Evolutionary conservation across 2,329 filamentous ascomycete species (phyloP).

Genomic region (Colletotrichum sp.): DNA sequence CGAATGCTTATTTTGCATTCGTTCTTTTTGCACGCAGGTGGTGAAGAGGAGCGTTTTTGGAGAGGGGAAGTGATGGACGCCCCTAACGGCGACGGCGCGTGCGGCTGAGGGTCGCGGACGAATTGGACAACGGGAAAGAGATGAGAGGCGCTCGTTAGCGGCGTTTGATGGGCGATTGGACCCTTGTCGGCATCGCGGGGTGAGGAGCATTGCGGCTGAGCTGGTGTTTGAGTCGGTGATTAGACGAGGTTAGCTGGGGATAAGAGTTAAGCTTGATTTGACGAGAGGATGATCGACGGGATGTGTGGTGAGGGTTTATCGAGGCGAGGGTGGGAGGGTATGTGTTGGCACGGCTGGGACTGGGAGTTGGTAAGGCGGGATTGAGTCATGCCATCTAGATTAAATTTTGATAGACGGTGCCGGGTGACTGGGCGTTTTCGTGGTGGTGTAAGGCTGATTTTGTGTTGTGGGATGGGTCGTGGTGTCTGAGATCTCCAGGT

Average conservation of each 20-base stretch:
- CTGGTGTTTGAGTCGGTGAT: not conserved
- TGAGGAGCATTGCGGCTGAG: not conserved
- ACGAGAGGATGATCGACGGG: not conserved
- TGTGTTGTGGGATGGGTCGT: not conserved
- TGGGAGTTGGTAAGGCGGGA: not conserved
- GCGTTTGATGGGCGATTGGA: not conserved
- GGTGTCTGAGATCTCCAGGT: not conserved
- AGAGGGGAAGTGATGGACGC: not conserved
- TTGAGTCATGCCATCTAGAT: not conserved
- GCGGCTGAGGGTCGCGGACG: not conserved
- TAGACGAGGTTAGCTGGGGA: not conserved
- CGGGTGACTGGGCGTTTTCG: not conserved
- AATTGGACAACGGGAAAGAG: not conserved
- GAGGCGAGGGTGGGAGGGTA: not conserved
- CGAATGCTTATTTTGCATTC: not conserved
- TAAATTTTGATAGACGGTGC: not conserved
- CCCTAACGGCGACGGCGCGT: not conserved
- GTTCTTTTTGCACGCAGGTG: too few relatives aligned
- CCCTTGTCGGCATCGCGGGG: not conserved
- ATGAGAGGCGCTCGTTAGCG: not conserved
- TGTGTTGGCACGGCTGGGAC: not conserved
- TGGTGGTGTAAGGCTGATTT: not conserved
- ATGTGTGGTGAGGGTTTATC: not conserved
- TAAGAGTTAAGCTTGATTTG: not conserved
- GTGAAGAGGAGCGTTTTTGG: not conserved